phyloP scores from a whole-genome alignment of 495 filamentous ascomycete species.

The Penicillium canescens region DNA sequence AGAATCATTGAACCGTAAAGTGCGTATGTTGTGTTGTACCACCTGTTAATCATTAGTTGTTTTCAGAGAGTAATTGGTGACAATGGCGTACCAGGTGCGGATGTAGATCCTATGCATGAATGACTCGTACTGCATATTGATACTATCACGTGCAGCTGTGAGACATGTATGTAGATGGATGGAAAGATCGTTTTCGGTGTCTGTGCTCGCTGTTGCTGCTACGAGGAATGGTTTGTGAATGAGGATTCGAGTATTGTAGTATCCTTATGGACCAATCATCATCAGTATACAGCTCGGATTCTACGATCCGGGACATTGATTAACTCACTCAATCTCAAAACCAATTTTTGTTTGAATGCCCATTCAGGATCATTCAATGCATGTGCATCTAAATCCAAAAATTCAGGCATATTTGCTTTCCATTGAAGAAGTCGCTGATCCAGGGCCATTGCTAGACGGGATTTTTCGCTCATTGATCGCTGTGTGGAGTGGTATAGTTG shows the following conservation, averaged over 20 bases:
- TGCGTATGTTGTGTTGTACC: slow-evolving; percentile 33
- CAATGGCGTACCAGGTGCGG: slow-evolving; percentile 23
- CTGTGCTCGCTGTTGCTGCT: slow-evolving; percentile 10
- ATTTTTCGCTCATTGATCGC: slow-evolving; percentile 18
- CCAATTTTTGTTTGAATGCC: slow-evolving; percentile 31
- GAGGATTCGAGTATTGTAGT: slow-evolving; percentile 28
- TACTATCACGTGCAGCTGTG: slow-evolving; percentile 20
- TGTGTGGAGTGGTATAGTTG: slow-evolving; percentile 27
- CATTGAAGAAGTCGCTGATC: slow-evolving; percentile 17
- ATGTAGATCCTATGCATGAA: slow-evolving; percentile 31
- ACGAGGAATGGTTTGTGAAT: slow-evolving; percentile 28
- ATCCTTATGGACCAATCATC: slow-evolving; percentile 10
- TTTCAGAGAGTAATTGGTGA: neutral
- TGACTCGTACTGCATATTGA: slow-evolving; percentile 31
- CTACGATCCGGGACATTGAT: neutral
- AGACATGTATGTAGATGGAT: slow-evolving; percentile 24
- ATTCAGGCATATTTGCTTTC: slow-evolving; percentile 20
- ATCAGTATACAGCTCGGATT: neutral
- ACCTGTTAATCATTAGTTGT: slow-evolving; percentile 10
- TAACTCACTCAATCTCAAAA: slow-evolving; percentile 20
- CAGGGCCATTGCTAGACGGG: slow-evolving; percentile 22
- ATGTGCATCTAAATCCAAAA: slow-evolving; percentile 18
- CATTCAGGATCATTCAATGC: slow-evolving; percentile 27
- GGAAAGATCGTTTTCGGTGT: slow-evolving; percentile 6
- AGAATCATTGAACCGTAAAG: slow-evolving; percentile 29